Conservation (phyloP, 2,329 filamentous ascomycete genomes). For the Exophiala aquamarina region DNA sequence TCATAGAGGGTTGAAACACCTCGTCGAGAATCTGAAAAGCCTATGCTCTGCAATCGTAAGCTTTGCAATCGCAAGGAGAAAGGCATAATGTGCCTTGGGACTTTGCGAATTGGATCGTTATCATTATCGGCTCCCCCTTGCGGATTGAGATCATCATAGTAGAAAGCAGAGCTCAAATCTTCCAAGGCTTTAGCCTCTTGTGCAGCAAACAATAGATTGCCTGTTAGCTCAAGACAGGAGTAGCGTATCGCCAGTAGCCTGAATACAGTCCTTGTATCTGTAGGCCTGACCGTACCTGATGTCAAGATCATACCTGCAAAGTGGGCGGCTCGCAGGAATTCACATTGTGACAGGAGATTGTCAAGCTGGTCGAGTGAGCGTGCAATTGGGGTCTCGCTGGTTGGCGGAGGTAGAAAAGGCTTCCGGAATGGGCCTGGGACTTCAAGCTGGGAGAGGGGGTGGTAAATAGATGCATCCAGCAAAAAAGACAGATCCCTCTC, state of each 20-base stretch:
- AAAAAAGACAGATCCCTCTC: constrained; percentile 78
- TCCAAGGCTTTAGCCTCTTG: constrained; percentile 64
- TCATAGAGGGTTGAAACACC: constrained; percentile 91
- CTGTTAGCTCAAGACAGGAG: constrained; percentile 76
- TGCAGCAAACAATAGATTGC: constrained; percentile 67
- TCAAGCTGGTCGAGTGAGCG: constrained; percentile 50
- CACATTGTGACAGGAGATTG: constrained; percentile 67
- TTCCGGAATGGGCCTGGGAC: constrained; percentile 67
- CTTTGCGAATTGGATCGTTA: constrained; percentile 62
- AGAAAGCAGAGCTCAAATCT: constrained; percentile 60
- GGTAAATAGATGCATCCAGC: constrained; percentile 77
- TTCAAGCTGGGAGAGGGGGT: constrained; percentile 67
- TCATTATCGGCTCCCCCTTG: constrained; percentile 30
- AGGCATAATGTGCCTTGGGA: constrained; percentile 73
- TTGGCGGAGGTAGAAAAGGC: constrained; percentile 61
- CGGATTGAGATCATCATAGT: constrained; percentile 35
- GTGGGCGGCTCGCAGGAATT: constrained; percentile 75
- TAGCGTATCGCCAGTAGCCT: constrained; percentile 77
- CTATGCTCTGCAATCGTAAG: constrained; percentile 80
- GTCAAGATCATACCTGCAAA: constrained; percentile 44
- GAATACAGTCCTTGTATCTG: constrained; percentile 68
- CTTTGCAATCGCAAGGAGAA: constrained; percentile 84
- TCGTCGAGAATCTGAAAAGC: constrained; percentile 78
- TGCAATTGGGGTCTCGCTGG: constrained; percentile 56
- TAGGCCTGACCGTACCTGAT: constrained; percentile 40